Base-by-base conservation (phyloP, 2,329 filamentous ascomycete species). In the Botrytis squamosa region DNA sequence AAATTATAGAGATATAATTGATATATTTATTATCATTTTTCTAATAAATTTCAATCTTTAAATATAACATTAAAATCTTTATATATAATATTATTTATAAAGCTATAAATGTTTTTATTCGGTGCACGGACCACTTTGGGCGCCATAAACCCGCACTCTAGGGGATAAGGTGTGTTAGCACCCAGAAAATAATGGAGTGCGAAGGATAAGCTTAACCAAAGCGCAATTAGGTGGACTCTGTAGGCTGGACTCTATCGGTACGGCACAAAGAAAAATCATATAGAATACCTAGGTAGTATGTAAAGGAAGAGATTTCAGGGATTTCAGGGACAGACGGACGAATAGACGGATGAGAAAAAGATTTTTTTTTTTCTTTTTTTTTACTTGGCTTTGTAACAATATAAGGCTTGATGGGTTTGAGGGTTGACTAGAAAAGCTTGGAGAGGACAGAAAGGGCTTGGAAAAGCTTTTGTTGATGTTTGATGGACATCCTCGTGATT, bases 401-500 rank as follows among this genome's bases (percentile, higher is more conserved):
- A 29, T 8, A 57, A 62, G 38, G 38, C 38, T 44, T 44, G 38
- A 42, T n/a, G 62, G 5, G 12, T 29, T 64, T 29, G 62, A 5
- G 25, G 25, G 25, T 9, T 40, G 38, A n/a, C 40, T n/a, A 38
- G 36, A 40, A 63, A 63, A 42, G 60, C 60, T 62, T 62, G 59
- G 29, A 38, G 59, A 25, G 33, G 25, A 25, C 12, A 4, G 33
- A 38, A 62, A 16, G 59, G 59, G 59, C 59, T 62, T 62, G 59
- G 59, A 62, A 62, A 62, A 62, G 59, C 59, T 63, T 63, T 63
- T 63, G 25, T 63, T 29, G 36, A n/a, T 40, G 59, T 60, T 62
- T n/a, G 36, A 62, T 62, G 36, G 57, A 38, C 9, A 22, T 20
- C 44, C 18, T 46, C 44, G 7, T 22, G 6, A 22, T 22, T 9